A percentile compares a stretch with the other conserved stretches of the same genome.
Conservation (phyloP, 352 stramenopile species). For the Globisporangium orthogonon region DNA sequence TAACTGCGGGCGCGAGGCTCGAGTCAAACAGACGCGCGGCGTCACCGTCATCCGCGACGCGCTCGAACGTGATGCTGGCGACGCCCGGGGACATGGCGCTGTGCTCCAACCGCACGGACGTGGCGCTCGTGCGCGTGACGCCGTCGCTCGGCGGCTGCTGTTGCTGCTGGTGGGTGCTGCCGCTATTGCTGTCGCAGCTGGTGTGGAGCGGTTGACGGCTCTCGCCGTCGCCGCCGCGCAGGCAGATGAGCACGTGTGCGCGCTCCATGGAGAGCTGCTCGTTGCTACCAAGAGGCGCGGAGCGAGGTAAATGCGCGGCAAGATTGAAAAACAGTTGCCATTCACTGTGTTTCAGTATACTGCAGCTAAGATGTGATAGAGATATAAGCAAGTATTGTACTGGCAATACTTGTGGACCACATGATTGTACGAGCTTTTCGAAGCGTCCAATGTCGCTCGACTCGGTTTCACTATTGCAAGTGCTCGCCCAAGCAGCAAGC, state of each 20-base stretch:
- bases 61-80: conserved; percentile 72
- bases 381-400: background rate
- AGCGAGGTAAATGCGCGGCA: too few species aligned
- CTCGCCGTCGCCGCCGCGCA: conserved; percentile 12
- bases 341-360: background rate
- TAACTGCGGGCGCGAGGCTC: conserved; percentile 24
- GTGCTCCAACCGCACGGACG: conserved; percentile 63
- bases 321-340: background rate
- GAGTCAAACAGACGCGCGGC: conserved; percentile 34
- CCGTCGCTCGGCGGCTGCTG: conserved; percentile 11
- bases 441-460: too few species aligned
- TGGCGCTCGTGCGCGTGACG: conserved; percentile 52
- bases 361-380: background rate
- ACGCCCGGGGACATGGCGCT: conserved; percentile 71
- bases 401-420: background rate
- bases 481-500: too few species aligned
- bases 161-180: background rate
- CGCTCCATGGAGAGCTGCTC: conserved; percentile 25
- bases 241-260: conserved; percentile 52
- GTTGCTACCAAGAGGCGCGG: background rate
- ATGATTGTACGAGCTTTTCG: background rate
- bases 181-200: too few species aligned
- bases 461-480: too few species aligned
- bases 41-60: conserved; percentile 26
- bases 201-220: too few species aligned